phyloP scores from a whole-genome alignment of 306 rosid genomes.

The Acmispon strigosus region DNA sequence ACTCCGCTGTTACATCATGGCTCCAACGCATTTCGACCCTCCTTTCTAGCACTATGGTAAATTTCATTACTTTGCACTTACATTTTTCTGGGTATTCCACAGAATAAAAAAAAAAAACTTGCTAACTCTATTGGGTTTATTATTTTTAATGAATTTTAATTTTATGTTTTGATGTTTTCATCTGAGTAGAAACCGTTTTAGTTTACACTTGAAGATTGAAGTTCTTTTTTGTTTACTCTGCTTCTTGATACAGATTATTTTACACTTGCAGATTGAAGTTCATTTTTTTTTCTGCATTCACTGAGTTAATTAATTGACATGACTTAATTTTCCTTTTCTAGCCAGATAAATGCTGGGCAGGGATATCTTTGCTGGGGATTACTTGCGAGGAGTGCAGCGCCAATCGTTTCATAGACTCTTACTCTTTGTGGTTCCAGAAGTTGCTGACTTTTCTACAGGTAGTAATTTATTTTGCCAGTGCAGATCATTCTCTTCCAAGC shows the following conservation, averaged over 20 bases:
- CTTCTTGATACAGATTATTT: neutral
- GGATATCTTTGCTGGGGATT: conserved; percentile 73
- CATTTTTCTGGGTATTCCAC: neutral
- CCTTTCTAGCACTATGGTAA: conserved; percentile 47
- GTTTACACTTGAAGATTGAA: neutral
- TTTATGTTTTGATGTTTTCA: neutral
- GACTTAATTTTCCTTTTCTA: conserved; percentile 26
- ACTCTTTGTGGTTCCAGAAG: conserved; percentile 61
- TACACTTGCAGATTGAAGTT: neutral
- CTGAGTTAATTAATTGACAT: conserved; percentile 13
- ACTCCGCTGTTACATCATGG: conserved; percentile 66
- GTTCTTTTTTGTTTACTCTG: neutral
- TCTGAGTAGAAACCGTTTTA: neutral
- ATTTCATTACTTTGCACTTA: neutral
- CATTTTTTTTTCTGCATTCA: neutral
- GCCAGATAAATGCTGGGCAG: conserved; percentile 97
- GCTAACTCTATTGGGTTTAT: neutral
- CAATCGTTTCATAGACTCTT: conserved; percentile 59
- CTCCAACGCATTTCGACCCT: conserved; percentile 48
- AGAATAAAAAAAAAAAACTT: neutral
- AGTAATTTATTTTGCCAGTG: neutral
- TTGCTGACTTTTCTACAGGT: conserved; percentile 68
- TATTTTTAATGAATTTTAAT: neutral
- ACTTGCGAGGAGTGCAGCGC: conserved; percentile 74
- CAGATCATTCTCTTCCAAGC: neutral